Evolutionary conservation across 129 eudicot species (phyloP), one percentile per base, ranked within the genome.

Genomic region (Pulicaria dysenterica): DNA sequence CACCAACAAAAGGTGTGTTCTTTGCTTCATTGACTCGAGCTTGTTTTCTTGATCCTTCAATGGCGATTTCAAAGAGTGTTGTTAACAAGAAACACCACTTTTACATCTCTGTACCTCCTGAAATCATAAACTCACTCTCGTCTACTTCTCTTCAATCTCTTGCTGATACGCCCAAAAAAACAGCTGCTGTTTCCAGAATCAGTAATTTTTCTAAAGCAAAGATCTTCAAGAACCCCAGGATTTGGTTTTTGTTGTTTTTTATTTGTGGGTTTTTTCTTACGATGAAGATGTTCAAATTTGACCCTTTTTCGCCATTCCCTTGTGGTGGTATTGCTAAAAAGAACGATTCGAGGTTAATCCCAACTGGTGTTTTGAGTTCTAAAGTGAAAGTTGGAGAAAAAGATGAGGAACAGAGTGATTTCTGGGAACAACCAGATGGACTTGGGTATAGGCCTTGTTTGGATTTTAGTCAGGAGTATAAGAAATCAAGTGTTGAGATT

Each of bases 381-480:
- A 48, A 64, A 51, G 75, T 76, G 40, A 64, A 53, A 53, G 7
- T 58, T 56, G 78, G 50, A 55, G 77, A 66, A 16, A 60, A 70
- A 39, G 71, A 9, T 43, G 77, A 64, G 17, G 76, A 75, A 64
- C 73, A 62, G 60, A 73, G 83, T 63, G 88, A 66, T 73, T 93
- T 93, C 61, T 93, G 98, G 98, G 80, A 66, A 69, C 95, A 93
- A 42, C 92, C 90, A 16, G 89, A 89, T 85, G 95, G 95, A 69
- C 57, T 93, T 50, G 96, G 96, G 47, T 93, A 75, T 58, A 81
- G 75, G 74, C 90, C 88, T 5, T 89, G 96, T 81, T 89, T 93
- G 88, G 92, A 82, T 65, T 89, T 93, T 46, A 85, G 90, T 68
- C 46, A 39, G 2, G 87, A 83, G 77, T 93, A 93, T 65, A 72